A percentile compares a stretch with the other conserved stretches of the same genome.
Conservation (phyloP, 2,329 filamentous ascomycete genomes). For the Neofusicoccum umdonicola region DNA sequence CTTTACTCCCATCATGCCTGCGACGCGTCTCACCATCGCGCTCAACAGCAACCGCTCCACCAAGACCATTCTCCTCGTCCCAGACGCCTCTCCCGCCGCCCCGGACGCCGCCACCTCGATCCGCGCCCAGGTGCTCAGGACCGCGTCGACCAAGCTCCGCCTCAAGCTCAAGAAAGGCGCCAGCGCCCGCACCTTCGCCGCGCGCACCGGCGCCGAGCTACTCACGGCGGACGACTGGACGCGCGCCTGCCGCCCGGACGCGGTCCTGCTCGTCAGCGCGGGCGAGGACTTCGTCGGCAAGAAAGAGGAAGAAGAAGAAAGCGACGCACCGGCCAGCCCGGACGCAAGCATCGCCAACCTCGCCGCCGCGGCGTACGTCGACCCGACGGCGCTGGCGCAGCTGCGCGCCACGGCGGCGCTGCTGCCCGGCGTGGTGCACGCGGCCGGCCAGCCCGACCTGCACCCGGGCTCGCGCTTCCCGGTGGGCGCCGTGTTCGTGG, state of each 20-base stretch:
- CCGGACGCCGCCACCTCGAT: constrained; percentile 24
- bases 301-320: constrained; percentile 20
- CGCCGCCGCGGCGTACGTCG: constrained; percentile 20
- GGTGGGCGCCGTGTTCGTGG: constrained; percentile 38
- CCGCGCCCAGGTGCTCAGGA: constrained; percentile 28
- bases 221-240: constrained; percentile 29
- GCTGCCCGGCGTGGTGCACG: constrained; percentile 35
- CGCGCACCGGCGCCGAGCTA: constrained; percentile 29
- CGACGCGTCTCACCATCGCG: constrained; percentile 29
- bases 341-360: constrained; percentile 26
- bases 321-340: constrained; percentile 17
- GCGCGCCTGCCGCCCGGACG: constrained; percentile 25
- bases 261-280: constrained; percentile 27
- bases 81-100: constrained; percentile 22
- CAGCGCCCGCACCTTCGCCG: constrained; percentile 27
- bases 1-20: neutral
- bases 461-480: constrained; percentile 39
- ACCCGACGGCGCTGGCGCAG: constrained; percentile 21
- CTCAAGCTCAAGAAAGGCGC: constrained; percentile 25
- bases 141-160: constrained; percentile 31
- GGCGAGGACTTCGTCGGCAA: constrained; percentile 34
- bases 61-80: constrained; percentile 29
- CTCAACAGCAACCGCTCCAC: constrained; percentile 32
- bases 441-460: constrained; percentile 37
- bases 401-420: constrained; percentile 30